Evolutionary conservation across 1,284 basidiomycete species (phyloP), one percentile per base, ranked within the genome.

Genomic region (Serendipita sp.): DNA sequence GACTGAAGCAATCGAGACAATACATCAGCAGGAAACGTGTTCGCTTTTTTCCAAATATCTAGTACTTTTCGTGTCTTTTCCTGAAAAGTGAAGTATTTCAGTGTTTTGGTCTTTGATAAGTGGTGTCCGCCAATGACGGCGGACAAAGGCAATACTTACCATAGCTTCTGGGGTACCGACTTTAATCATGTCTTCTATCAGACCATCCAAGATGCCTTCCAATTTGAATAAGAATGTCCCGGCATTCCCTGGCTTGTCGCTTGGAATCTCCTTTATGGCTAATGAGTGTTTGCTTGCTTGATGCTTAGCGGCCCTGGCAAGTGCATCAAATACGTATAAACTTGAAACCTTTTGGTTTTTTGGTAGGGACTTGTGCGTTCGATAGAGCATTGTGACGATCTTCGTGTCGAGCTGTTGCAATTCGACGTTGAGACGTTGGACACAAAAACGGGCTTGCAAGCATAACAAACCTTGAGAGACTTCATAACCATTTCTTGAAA

Each of bases 11-110:
- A 76, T 68, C 81, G 84, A 65, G 81, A 76, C 70, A 91, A 75
- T 68, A 88, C 80, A 67, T 78, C 71, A 67, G 83, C 71, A 64
- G 90, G 85, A 75, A 96, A 96, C 58, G 93, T 93, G 74, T 78
- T 82, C 66, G 83, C 82, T 74, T 92, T 93, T 70, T 80, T 81
- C 93, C 93, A 96, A 69, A 96, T 95, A 74, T 95, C 93, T 74
- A 93, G 81, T 70, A 96, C 84, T 76, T 95, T 96, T 78, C 87
- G 87, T 61, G 88, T 82, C 76, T 96, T 96, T 78, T 95, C 93
- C 93, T 96, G 78, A 73, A 70, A 70, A 69, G 67, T 66, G 65
- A 65, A 64, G 69, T 63, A 17, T 13, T 49, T 22, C 4, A 12
- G 34, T 44, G 13, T 44, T 22, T 62, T 45, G 53, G 35, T 42